These are phyloP conservation scores for Candida insectorum DNA, from an alignment of 805 yeast genomes.

Conservation along the genomic window DNA sequence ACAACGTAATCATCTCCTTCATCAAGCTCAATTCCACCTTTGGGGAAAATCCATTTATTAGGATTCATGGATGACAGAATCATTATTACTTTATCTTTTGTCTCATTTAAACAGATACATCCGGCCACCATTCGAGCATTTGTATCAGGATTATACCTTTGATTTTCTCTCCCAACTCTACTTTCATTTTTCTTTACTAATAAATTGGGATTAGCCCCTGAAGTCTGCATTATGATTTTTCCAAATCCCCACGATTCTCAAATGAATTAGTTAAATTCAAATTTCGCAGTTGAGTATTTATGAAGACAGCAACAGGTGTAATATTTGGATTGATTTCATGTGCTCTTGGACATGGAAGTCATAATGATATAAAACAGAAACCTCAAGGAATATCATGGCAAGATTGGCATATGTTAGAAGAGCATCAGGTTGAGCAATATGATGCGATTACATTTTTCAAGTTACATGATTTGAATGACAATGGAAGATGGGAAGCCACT, in stretches of 20 bases:
- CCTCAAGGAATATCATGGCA: conserved; percentile 69
- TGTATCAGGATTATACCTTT: conserved; percentile 51
- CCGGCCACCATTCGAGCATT: conserved; percentile 95
- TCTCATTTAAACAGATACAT: conserved; percentile 65
- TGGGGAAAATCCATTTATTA: conserved; percentile 84
- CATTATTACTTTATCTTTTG: conserved; percentile 65
- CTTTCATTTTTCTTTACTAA: conserved; percentile 17
- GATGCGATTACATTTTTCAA: conserved; percentile 76
- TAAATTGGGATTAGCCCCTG: conserved; percentile 9
- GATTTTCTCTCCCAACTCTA: conserved; percentile 57
- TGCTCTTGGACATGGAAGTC: conserved; percentile 6
- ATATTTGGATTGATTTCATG: too few relatives aligned
- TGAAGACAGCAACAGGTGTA: too few relatives aligned
- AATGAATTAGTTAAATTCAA: too few relatives aligned
- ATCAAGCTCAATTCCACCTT: conserved; percentile 92
- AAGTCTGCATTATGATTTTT: too few relatives aligned
- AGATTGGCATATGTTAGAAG: conserved; percentile 86
- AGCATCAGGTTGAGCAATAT: conserved; percentile 73
- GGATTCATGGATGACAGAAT: conserved; percentile 69
- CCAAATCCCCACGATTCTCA: not conserved
- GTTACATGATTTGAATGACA: conserved; percentile 67
- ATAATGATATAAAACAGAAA: conserved; percentile 5
- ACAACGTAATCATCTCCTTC: conserved; percentile 49
- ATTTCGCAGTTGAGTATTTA: too few relatives aligned
- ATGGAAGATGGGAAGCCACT: conserved; percentile 50